phyloP scores from a whole-genome alignment of 331 rosid species.

The Acacia pycnantha region DNA sequence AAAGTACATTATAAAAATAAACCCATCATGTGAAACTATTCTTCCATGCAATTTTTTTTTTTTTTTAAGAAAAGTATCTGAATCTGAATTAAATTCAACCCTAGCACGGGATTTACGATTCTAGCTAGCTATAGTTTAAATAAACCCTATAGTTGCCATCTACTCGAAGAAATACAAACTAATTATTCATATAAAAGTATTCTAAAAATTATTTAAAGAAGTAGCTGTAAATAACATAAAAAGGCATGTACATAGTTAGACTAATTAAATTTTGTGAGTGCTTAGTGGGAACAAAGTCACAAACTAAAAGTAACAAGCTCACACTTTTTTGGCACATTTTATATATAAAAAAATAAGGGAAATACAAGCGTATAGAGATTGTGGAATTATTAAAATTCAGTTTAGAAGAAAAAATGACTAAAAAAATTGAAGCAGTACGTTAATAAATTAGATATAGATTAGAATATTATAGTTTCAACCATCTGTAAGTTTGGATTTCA shows the following conservation, averaged over 20 bases:
- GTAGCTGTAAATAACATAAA: not conserved
- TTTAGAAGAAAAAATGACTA: no score
- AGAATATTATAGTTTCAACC: no score
- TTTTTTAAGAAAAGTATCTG: not conserved
- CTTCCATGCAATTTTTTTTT: not conserved
- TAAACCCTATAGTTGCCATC: not conserved
- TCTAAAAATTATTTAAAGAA: no score
- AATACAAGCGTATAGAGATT: no score
- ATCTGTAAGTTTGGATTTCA: no score
- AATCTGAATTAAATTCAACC: not conserved
- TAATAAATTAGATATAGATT: no score
- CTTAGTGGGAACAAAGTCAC: not conserved
- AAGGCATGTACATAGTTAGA: not conserved
- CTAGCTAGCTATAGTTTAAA: not conserved
- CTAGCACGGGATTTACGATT: not conserved
- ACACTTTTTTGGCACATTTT: not conserved
- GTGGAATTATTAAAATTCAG: no score
- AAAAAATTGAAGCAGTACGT: no score
- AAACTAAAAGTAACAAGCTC: not conserved
- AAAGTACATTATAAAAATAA: not conserved
- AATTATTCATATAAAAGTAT: no score
- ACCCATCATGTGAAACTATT: not conserved
- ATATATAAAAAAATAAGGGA: no score
- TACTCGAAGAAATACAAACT: no score
- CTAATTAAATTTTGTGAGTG: not conserved